Conservation (phyloP, 768 basidiomycete species). For the Suillus subaureus region DNA sequence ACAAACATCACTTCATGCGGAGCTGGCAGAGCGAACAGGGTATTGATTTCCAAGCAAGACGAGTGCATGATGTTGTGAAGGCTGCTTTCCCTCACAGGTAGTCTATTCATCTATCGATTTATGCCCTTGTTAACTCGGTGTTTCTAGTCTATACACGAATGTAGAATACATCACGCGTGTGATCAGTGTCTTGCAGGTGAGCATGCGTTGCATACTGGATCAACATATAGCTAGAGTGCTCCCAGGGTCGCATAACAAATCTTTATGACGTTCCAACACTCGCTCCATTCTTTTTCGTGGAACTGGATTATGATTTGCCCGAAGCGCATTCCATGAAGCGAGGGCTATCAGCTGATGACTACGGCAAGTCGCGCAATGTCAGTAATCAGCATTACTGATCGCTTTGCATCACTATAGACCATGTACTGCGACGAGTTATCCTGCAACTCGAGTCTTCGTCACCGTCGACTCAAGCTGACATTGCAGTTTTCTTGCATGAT, state of each 20-base stretch:
- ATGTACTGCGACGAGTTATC: slow-evolving; percentile 5
- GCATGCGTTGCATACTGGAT: not conserved
- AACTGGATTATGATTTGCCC: slow-evolving; percentile 57
- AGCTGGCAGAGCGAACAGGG: slow-evolving; percentile 53
- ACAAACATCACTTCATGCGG: slow-evolving; percentile 80
- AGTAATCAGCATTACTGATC: slow-evolving; percentile 5
- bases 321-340: slow-evolving; percentile 59
- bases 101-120: not conserved
- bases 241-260: slow-evolving; percentile 68
- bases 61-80: slow-evolving; percentile 56
- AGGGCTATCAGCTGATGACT: slow-evolving; percentile 42
- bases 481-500: slow-evolving; percentile 45
- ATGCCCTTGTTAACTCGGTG: not conserved
- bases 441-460: slow-evolving; percentile 3
- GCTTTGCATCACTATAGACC: slow-evolving; percentile 7
- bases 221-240: not conserved
- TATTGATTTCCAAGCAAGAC: slow-evolving; percentile 52
- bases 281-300: slow-evolving; percentile 78
- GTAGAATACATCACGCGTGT: slow-evolving; percentile 65
- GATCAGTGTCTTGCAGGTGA: slow-evolving; percentile 62
- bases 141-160: slow-evolving; percentile 47
- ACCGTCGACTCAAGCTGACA: slow-evolving; percentile 17
- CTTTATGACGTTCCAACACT: slow-evolving; percentile 69
- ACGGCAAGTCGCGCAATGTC: slow-evolving; percentile 40
- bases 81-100: slow-evolving; percentile 63